Base-by-base conservation (phyloP, 768 basidiomycete genomes). In the Psilocybe cubensis region DNA sequence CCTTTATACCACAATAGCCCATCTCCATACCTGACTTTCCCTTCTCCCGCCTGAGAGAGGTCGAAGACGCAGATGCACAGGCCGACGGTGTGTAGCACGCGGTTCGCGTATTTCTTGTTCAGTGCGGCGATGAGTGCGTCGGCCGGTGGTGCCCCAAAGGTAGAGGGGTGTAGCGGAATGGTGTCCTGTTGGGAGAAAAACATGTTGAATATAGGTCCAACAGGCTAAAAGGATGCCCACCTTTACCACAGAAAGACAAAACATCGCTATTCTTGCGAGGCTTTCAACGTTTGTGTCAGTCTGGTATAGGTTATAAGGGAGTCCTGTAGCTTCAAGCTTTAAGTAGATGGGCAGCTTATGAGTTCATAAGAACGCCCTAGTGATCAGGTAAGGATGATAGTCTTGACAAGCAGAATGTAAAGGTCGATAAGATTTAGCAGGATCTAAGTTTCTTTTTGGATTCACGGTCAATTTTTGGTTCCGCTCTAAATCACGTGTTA, bases 21-120 rank as follows among this genome's bases (percentile, higher is more conserved):
- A 71, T 99, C 96, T 0, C 96, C 96, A 65, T 96, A 97, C 31
- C 94, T 82, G 4, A 99, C 88, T 60, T 91, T 95, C 1, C 96
- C 96, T 67, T 98, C 95, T 1, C 93, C 89, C 1, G 87, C 90
- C 61, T 93, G 84, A 0, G 87, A 76, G 38, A 99, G 74, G 70
- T 98, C 96, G 59, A 94, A 97, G 0, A 94, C 84, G 57, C 88
- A 92, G 51, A 98, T 83, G 61, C 93, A 96, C 21, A 99, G 83
- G 1, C 96, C 96, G 55, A 96, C 88, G 54, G 94, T 90, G 66
- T 95, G 92, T 17, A 98, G 75, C 44, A 96, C 85, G 52, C 89
- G 84, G 70, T 98, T 98, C 4, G 96, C 91, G 63, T 96, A 98
- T 73, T 97, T 97, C 70, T 92, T 92, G 79, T 98, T 96, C 62